phyloP scores from a whole-genome alignment of 768 basidiomycete species.

The Psilocybe subaeruginosa region DNA sequence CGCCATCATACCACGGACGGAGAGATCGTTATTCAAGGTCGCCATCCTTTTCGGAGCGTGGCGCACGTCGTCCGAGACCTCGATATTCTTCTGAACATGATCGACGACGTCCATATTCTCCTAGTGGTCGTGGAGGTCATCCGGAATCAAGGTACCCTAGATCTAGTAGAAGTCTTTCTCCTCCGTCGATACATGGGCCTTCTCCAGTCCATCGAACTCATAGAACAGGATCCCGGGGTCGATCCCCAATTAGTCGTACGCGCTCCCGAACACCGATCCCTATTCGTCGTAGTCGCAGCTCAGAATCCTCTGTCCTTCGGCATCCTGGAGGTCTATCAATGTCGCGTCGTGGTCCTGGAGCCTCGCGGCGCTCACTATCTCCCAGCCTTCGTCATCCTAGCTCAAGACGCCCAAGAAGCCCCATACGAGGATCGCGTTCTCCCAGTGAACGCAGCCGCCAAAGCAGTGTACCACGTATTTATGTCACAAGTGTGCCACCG shows the following conservation, averaged over 20 bases:
- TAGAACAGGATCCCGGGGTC: not conserved
- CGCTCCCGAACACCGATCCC: not conserved
- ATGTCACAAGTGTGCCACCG: slow-evolving; percentile 2
- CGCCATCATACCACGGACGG: not conserved
- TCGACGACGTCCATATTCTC: slow-evolving; percentile 12
- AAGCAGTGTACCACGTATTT: not conserved
- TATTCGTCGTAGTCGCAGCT: slow-evolving; percentile 6
- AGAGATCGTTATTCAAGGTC: slow-evolving; percentile 7
- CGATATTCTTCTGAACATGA: slow-evolving; percentile 10
- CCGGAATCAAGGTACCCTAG: not conserved
- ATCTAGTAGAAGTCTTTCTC: not conserved
- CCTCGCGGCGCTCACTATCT: not conserved
- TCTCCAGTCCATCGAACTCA: not conserved
- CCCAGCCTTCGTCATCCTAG: not conserved
- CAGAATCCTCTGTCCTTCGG: not conserved
- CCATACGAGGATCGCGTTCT: not conserved
- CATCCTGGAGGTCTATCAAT: not conserved
- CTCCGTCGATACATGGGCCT: not conserved
- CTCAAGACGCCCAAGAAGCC: not conserved
- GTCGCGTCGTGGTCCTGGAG: not conserved
- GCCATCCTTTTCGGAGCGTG: slow-evolving; percentile 1
- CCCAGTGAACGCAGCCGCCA: not conserved
- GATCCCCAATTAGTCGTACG: not conserved
- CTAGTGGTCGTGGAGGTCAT: slow-evolving; percentile 2
- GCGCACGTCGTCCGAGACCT: slow-evolving; percentile 1